Percentiles rank a stretch among this genome's conserved stretches.
Conservation (phyloP, 1,284 basidiomycete genomes). For the Psilocybe mexicana region DNA sequence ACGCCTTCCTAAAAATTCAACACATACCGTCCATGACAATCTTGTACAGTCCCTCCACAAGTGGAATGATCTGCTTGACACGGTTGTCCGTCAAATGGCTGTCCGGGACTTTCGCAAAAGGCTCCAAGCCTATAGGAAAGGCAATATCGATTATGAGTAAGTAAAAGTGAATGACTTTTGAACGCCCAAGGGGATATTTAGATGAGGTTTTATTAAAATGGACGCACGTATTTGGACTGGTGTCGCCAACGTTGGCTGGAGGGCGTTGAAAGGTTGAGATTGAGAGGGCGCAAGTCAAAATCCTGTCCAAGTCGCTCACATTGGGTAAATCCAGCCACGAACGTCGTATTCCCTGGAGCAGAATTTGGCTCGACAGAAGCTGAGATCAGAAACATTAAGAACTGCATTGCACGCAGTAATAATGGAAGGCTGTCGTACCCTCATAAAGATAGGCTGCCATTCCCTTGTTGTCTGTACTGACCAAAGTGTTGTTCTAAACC, state of each 20-base stretch:
- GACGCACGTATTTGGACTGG: slow-evolving; percentile 73
- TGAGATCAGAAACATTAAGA: slow-evolving; percentile 26
- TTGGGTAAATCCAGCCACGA: slow-evolving; percentile 78
- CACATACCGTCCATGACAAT: slow-evolving; percentile 68
- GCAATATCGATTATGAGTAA: neutral
- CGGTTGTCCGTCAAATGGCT: slow-evolving; percentile 62
- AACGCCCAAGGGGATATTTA: slow-evolving; percentile 8
- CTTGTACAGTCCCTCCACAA: slow-evolving; percentile 66
- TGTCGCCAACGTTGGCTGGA: slow-evolving; percentile 81
- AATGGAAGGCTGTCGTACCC: slow-evolving; percentile 37
- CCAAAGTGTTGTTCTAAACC: slow-evolving; percentile 71
- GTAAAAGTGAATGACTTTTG: neutral
- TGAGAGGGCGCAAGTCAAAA: slow-evolving; percentile 4
- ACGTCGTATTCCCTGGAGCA: slow-evolving; percentile 69
- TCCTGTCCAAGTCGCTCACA: slow-evolving; percentile 37
- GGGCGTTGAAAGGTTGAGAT: slow-evolving; percentile 3
- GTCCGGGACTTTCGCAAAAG: slow-evolving; percentile 74
- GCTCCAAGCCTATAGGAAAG: slow-evolving; percentile 55
- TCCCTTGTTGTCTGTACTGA: slow-evolving; percentile 80
- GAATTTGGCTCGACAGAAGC: slow-evolving; percentile 61
- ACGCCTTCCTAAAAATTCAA: neutral
- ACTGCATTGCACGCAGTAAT: neutral
- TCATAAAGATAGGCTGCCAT: slow-evolving; percentile 82
- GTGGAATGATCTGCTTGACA: slow-evolving; percentile 73
- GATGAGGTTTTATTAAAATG: neutral